Percentiles rank a stretch among this genome's conserved stretches.
These are phyloP conservation scores for Vigna trinervia DNA, from an alignment of 306 rosid genomes.

Conservation along the genomic window DNA sequence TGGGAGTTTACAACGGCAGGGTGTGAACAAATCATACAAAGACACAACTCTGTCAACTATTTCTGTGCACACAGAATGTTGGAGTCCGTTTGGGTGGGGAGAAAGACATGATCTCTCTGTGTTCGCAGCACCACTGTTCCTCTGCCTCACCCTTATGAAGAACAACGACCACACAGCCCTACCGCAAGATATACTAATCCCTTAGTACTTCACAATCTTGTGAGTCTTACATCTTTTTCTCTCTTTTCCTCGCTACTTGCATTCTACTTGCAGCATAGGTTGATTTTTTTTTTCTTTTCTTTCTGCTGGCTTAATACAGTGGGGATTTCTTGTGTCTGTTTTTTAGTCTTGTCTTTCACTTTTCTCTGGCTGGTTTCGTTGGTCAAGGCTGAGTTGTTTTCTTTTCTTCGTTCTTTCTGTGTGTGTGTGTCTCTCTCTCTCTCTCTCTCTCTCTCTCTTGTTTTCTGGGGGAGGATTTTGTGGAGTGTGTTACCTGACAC, in stretches of 20 bases:
- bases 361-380: conserved; percentile 22
- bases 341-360: background rate
- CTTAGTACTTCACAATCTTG: conserved; percentile 44
- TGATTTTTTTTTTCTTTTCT: background rate
- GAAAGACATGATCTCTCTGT: conserved; percentile 32
- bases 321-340: conserved; percentile 24
- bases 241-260: background rate
- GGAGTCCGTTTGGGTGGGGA: conserved; percentile 36
- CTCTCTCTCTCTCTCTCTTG: background rate
- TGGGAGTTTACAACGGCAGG: conserved; percentile 24
- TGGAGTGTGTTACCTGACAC: conserved; percentile 35
- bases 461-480: conserved; percentile 27
- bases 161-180: conserved; percentile 11
- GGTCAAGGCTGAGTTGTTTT: background rate
- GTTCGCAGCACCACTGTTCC: conserved; percentile 44
- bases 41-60: conserved; percentile 17
- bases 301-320: background rate
- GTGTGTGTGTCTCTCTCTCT: too few species aligned
- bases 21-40: conserved; percentile 14
- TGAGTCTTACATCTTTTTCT: conserved; percentile 46
- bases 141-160: conserved; percentile 48
- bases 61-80: conserved; percentile 39
- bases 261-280: conserved; percentile 27
- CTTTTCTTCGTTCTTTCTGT: conserved; percentile 36
- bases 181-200: conserved; percentile 24